These are phyloP conservation scores for Entomortierella lignicola DNA, from an alignment of 192 early-diverging fungal genomes.

Conservation along the genomic window DNA sequence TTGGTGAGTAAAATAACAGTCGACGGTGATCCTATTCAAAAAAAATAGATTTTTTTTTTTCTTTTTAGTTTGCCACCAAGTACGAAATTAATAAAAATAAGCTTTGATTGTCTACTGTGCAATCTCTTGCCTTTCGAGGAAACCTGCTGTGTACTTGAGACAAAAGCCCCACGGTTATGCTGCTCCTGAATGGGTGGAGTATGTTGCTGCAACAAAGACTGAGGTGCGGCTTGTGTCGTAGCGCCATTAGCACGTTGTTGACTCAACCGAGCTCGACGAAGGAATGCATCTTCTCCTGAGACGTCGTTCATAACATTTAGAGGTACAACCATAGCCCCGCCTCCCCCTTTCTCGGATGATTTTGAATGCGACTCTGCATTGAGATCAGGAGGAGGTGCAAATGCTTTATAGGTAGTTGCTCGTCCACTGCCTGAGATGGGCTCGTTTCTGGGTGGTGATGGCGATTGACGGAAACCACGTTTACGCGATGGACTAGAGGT, in stretches of 20 bases:
- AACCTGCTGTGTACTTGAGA: background rate
- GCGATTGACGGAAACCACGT: background rate
- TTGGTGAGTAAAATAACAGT: conserved; percentile 75
- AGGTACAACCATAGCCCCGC: background rate
- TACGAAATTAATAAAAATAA: background rate
- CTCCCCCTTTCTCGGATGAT: background rate
- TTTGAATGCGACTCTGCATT: background rate
- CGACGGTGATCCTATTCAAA: conserved; percentile 26
- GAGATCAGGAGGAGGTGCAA: conserved; percentile 48
- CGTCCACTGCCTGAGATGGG: background rate
- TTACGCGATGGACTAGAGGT: conserved; percentile 3
- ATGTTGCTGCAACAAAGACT: background rate
- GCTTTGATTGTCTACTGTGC: too few species aligned
- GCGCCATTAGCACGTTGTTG: conserved; percentile 19
- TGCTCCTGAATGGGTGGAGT: background rate
- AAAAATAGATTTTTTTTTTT: background rate
- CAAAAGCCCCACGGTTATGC: conserved; percentile 10
- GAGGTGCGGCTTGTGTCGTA: background rate
- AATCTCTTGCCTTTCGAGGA: conserved; percentile 16
- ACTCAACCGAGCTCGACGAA: conserved; percentile 65
- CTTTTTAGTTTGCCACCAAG: too few species aligned
- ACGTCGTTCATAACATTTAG: conserved; percentile 57
- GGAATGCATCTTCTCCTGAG: conserved; percentile 78
- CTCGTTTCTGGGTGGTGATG: conserved; percentile 3
- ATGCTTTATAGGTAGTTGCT: conserved; percentile 22